A percentile compares a stretch with the other conserved stretches of the same genome.
Conservation (phyloP, 306 rosid species). For the Citrullus mucosospermus region DNA sequence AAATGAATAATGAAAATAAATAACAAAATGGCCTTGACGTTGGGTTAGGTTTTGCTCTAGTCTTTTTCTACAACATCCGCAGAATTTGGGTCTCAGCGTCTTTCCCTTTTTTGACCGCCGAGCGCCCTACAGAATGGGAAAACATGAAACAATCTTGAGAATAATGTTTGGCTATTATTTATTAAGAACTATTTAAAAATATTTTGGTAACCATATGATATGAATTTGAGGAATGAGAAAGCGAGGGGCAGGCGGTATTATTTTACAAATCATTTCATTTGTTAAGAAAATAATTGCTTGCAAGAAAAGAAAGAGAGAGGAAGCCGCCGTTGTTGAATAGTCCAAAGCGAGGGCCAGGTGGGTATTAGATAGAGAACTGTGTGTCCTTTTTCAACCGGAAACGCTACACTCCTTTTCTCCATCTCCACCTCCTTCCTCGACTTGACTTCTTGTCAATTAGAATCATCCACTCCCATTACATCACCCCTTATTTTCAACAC, state of each 20-base stretch:
- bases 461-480: not conserved
- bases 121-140: not conserved
- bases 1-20: not conserved
- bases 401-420: not conserved
- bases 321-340: slow-evolving; percentile 2
- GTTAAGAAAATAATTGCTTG: not conserved
- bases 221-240: not conserved
- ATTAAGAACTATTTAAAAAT: not conserved
- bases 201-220: too few relatives aligned
- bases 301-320: not conserved
- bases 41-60: not conserved
- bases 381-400: not conserved
- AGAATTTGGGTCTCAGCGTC: not conserved
- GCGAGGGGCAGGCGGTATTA: not conserved
- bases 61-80: not conserved
- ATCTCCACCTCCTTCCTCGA: not conserved
- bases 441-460: not conserved
- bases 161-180: not conserved
- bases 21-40: not conserved
- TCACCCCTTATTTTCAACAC: not conserved
- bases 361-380: too few relatives aligned
- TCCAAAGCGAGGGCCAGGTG: too few relatives aligned
- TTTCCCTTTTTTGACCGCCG: not conserved
- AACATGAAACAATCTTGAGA: not conserved
- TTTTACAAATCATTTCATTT: not conserved